Base-by-base conservation (phyloP, 331 rosid species). In the Prunus yedoensis region DNA sequence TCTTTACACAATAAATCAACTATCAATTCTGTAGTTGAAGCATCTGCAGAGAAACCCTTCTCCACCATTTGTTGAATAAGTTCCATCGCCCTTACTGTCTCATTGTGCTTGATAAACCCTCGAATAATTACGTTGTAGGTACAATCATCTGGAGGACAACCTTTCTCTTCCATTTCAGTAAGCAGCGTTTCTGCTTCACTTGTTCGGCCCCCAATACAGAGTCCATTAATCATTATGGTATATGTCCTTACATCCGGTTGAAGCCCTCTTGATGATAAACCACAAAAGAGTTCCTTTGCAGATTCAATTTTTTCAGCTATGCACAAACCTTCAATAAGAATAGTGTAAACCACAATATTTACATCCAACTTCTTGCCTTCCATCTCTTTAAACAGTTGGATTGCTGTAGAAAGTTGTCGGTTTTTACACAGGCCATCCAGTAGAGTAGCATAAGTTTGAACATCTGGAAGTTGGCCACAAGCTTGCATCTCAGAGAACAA, bases 401-500 rank as follows among this genome's bases (percentile, higher is more conserved):
- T 35, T 35, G 41, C 41, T 6, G 41, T 35, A 35, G 41, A 35
- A 5, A 35, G 41, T 35, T 35, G 41, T 35, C 2, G 41, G 41
- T 35, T 35, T 35, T 35, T 35, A 35, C 9, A 35, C 41, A 35
- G 8, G 2, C 41, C 41, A 35, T 35, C 41, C 41, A 35, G 8
- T 35, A 35, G 41, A 35, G 6, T 35, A 35, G 41, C 41, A 1
- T 35, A 35, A 5, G 41, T 35, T 35, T 6, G 41, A 35, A 35
- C 41, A 35, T 35, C 1, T 5, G 41, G 41, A 35, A 35, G 41
- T 35, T 35, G 41, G 30, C 66, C 32, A 41, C 12, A 5, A 17
- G 32, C 76, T 57, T 72, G 10, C 65, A 72, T 72, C 65, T 38
- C 10, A 5, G 28, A 38, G 62, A 73, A 41, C 43, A 73, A 46